These are phyloP conservation scores for Cyanodermella asteris DNA, from an alignment of 2,329 filamentous ascomycete species.

Conservation along the genomic window DNA sequence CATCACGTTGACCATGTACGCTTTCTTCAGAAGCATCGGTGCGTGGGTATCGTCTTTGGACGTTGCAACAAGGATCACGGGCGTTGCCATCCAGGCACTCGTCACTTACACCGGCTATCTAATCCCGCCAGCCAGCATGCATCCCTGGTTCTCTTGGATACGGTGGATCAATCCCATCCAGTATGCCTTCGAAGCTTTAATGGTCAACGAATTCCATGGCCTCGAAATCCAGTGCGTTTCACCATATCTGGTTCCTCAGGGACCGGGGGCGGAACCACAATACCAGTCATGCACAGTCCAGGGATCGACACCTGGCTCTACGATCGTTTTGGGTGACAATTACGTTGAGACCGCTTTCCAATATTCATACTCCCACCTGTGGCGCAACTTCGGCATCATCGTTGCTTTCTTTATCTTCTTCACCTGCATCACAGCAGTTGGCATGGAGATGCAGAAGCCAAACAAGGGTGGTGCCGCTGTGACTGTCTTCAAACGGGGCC, in stretches of 20 bases:
- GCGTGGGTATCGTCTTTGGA: constrained; percentile 28
- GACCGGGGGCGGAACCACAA: constrained; percentile 21
- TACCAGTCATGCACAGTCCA: constrained; percentile 39
- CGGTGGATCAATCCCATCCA: constrained; percentile 46
- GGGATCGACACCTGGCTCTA: constrained; percentile 31
- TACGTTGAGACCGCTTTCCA: constrained; percentile 34
- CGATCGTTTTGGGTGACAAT: constrained; percentile 29
- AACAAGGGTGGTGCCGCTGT: constrained; percentile 63
- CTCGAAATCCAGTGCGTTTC: constrained; percentile 31
- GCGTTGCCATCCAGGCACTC: constrained; percentile 26
- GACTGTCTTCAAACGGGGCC: constrained; percentile 50
- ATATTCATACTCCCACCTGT: constrained; percentile 35
- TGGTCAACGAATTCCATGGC: constrained; percentile 48
- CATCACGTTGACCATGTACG: constrained; percentile 32
- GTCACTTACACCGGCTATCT: constrained; percentile 44
- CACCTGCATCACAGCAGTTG: constrained; percentile 49
- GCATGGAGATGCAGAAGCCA: constrained; percentile 59
- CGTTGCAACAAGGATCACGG: constrained; percentile 26
- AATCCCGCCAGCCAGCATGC: constrained; percentile 39
- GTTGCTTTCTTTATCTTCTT: constrained; percentile 55
- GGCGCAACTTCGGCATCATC: constrained; percentile 64
- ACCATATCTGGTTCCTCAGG: constrained; percentile 33
- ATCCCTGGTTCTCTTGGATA: constrained; percentile 41
- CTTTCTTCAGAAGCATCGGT: constrained; percentile 29
- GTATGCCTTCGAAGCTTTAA: constrained; percentile 45